A percentile compares a stretch with the other conserved stretches of the same genome.
phyloP scores from a whole-genome alignment of 352 stramenopile genomes.

The Aphanomyces invadans region DNA sequence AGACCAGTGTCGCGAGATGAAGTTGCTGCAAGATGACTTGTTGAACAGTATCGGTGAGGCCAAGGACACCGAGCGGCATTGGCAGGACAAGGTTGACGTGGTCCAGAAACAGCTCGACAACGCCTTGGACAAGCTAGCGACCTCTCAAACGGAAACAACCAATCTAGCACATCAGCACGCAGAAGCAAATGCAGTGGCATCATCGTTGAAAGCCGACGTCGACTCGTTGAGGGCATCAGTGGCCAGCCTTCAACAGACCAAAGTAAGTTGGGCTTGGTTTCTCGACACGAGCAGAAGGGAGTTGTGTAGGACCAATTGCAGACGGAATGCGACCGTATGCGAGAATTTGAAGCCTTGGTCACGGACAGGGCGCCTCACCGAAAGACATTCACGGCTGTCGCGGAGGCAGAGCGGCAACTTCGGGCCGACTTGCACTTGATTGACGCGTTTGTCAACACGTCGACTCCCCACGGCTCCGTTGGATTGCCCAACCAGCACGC shows the following conservation, averaged over 20 bases:
- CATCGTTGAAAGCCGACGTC: conserved; percentile 10
- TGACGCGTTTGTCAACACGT: conserved; percentile 12
- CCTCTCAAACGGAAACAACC: neutral
- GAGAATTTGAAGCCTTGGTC: neutral
- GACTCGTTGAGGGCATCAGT: conserved; percentile 21
- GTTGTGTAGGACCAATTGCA: conserved; percentile 4
- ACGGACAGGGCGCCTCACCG: neutral
- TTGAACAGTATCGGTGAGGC: conserved; percentile 50
- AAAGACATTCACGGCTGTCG: neutral
- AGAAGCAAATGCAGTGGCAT: conserved; percentile 30
- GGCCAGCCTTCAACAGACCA: conserved; percentile 24
- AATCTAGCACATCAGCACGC: neutral
- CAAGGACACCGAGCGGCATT: conserved; percentile 30
- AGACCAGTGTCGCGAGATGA: conserved; percentile 48
- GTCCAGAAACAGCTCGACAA: neutral
- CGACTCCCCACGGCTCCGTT: neutral
- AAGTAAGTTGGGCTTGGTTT: neutral
- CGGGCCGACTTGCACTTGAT: conserved; percentile 21
- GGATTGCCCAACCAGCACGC: conserved; percentile 15
- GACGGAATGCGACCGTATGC: conserved; percentile 4
- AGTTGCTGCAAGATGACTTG: conserved; percentile 58
- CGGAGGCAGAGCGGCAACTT: conserved; percentile 4
- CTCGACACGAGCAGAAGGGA: neutral
- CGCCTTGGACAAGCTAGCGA: neutral
- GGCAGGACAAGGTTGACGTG: conserved; percentile 26